Base-by-base conservation (phyloP, 768 basidiomycete genomes). In the Leccinum fibrillosum region DNA sequence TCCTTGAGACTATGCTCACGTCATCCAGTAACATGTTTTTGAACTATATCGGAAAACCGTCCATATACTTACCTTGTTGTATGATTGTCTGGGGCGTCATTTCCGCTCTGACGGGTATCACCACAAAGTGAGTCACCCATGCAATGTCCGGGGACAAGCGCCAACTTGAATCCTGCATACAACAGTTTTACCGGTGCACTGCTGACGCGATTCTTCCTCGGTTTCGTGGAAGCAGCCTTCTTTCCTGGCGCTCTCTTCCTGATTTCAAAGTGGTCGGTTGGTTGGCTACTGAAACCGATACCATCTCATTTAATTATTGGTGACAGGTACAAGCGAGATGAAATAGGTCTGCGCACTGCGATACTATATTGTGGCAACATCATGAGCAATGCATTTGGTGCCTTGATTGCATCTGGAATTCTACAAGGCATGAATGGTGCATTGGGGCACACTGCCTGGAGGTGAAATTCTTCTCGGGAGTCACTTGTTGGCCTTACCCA, bases 21-120 rank as follows among this genome's bases (percentile, higher is more conserved):
- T 28, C 1, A 49, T 56, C n/a, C 58, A 90, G 89, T 10, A 89
- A 88, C 66, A 86, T 88, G 80, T 82, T 88, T 62, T 72, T 89
- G 49, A 85, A 86, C 62, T 78, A 81, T 65, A 81, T 86, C 19
- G 88, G 85, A 47, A 74, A 80, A 65, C 89, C 88, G 3, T 89
- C 86, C 0, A 69, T 85, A 57, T 86, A 89, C 69, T 75, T 89
- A 4, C 85, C 88, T 0, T 63, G 57, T 47, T 86, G 83, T 63
- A 89, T 90, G 88, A 75, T 83, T 9, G 63, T 88, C 28, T 90
- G 88, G 88, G 91, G 89, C 2, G 72, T 74, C 30, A 78, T 85
- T 17, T 86, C 84, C 13, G 69, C 76, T 42, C 62, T 82, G 56
- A 86, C 82, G 30, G 71, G 69, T 1, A 51, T 74, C 19, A 68